Percentiles rank a stretch among this genome's conserved stretches.
phyloP scores from a whole-genome alignment of 2,329 filamentous ascomycete genomes.

The Didymella keratinophila region DNA sequence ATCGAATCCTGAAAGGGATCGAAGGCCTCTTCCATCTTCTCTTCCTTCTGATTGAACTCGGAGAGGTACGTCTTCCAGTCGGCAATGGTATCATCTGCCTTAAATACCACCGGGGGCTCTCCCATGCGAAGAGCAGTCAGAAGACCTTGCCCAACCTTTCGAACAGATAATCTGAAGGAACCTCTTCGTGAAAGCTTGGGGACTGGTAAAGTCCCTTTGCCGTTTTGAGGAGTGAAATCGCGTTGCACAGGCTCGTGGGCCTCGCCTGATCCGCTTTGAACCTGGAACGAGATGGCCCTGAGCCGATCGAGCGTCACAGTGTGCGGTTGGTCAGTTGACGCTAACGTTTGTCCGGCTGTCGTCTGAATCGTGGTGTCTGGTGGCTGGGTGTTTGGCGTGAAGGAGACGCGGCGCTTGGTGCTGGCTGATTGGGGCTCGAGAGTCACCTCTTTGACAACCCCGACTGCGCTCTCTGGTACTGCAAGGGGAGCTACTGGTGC shows the following conservation, averaged over 20 bases:
- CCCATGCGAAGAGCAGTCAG: background rate
- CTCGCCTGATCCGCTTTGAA: background rate
- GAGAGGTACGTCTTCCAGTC: background rate
- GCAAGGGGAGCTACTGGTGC: background rate
- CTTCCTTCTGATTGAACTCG: background rate
- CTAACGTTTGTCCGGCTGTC: background rate
- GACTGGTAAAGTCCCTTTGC: background rate
- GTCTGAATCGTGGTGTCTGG: background rate
- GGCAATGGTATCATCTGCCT: background rate
- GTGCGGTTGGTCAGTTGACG: background rate
- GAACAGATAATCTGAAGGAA: conserved; percentile 1
- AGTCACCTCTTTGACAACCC: background rate
- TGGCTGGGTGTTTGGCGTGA: background rate
- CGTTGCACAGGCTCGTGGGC: background rate
- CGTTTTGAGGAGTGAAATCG: background rate
- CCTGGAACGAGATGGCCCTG: background rate
- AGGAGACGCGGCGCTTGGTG: background rate
- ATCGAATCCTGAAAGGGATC: conserved; percentile 7
- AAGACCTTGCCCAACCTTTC: background rate
- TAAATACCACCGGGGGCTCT: background rate
- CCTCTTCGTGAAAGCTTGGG: background rate
- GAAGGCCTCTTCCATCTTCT: background rate
- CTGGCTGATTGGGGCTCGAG: background rate
- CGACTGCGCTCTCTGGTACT: background rate
- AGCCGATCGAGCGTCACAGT: background rate